These are phyloP conservation scores for Fusarium sp. DNA, from an alignment of 2,329 filamentous ascomycete species.

Conservation along the genomic window DNA sequence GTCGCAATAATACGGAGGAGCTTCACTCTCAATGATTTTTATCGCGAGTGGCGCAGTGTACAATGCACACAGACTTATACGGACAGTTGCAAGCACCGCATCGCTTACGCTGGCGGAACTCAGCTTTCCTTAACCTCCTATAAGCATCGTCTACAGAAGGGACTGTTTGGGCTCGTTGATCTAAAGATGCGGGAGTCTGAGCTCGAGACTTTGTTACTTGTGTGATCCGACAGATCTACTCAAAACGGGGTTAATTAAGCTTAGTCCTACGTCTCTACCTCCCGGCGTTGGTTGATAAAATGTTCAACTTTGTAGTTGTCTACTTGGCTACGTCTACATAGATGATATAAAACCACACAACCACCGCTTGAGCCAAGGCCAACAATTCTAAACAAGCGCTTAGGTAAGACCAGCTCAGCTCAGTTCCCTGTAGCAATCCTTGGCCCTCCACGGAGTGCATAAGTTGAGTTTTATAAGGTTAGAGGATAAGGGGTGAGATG, in stretches of 20 bases:
- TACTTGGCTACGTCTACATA: background rate
- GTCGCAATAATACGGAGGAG: conserved; percentile 1
- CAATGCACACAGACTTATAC: background rate
- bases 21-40: conserved; percentile 12
- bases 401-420: conserved; percentile 13
- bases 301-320: no score
- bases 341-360: no score
- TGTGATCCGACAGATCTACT: no score
- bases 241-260: no score
- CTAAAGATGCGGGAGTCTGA: background rate
- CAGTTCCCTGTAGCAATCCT: background rate
- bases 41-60: conserved; percentile 13
- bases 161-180: conserved; percentile 5
- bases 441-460: background rate
- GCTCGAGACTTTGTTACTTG: background rate
- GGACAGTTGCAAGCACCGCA: conserved; percentile 1
- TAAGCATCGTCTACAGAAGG: conserved; percentile 3
- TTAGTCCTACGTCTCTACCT: no score
- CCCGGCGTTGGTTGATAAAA: no score
- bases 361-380: background rate
- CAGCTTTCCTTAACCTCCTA: background rate
- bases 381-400: conserved; percentile 13
- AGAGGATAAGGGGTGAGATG: background rate
- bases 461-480: background rate
- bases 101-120: conserved; percentile 13